Evolutionary conservation across 768 basidiomycete species (phyloP).

Genomic region (Calocybe indica): DNA sequence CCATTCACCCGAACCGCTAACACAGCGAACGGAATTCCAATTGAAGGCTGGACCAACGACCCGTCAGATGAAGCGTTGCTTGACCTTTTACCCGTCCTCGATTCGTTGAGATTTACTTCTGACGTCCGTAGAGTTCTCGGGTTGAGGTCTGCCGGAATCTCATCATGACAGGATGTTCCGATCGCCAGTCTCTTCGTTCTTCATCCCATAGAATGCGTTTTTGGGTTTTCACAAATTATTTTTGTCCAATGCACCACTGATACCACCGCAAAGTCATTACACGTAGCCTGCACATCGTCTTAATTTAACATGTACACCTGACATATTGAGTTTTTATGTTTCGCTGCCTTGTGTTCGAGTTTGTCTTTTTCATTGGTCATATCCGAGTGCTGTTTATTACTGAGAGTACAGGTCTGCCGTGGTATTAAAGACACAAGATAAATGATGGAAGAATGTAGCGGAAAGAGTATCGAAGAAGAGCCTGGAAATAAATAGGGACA

Average conservation of each 20-base stretch:
- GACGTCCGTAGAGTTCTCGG: constrained; percentile 94
- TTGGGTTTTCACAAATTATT: constrained; percentile 17
- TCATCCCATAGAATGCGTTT: constrained; percentile 21
- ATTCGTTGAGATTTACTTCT: constrained; percentile 91
- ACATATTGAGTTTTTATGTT: constrained; percentile 1
- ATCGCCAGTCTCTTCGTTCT: constrained; percentile 4
- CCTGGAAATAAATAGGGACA: not conserved
- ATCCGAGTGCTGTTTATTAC: no score
- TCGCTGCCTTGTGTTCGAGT: not conserved
- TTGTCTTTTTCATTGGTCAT: no score
- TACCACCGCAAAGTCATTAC: constrained; percentile 24
- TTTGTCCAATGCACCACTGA: constrained; percentile 19
- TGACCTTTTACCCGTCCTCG: constrained; percentile 91
- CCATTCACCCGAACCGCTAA: constrained; percentile 1
- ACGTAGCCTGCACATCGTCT: constrained; percentile 12
- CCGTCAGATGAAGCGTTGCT: constrained; percentile 94
- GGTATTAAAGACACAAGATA: no score
- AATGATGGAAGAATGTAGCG: no score
- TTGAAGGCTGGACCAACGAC: constrained; percentile 99
- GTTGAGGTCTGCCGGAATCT: constrained; percentile 39
- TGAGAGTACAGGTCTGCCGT: no score
- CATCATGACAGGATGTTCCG: constrained; percentile 18
- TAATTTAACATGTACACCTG: constrained; percentile 22
- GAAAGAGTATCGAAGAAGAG: no score
- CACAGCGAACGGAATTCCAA: constrained; percentile 94